Conservation (phyloP, 2,329 filamentous ascomycete species). For the Arachnomyces sp. region DNA sequence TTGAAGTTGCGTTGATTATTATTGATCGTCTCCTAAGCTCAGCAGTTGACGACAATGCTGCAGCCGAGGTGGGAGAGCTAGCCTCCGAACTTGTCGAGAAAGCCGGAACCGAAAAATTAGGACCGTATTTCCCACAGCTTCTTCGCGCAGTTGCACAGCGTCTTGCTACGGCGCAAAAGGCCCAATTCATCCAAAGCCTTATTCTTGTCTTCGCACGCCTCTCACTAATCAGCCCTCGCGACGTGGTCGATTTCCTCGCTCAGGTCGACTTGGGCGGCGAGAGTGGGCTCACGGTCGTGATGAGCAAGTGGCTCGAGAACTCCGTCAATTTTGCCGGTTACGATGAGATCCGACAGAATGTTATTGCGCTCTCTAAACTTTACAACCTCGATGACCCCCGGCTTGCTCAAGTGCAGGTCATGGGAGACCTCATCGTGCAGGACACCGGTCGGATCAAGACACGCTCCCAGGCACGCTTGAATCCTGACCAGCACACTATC, state of each 20-base stretch:
- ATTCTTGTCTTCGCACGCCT: conserved; percentile 92
- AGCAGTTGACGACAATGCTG: conserved; percentile 81
- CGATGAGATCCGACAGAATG: conserved; percentile 93
- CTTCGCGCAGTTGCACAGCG: conserved; percentile 81
- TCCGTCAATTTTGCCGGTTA: conserved; percentile 97
- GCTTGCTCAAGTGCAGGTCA: conserved; percentile 71
- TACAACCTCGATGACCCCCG: conserved; percentile 80
- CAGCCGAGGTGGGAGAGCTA: conserved; percentile 90
- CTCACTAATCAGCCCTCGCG: conserved; percentile 73
- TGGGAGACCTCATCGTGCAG: conserved; percentile 80
- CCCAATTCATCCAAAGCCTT: conserved; percentile 88
- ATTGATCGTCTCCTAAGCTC: conserved; percentile 84
- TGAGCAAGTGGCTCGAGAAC: conserved; percentile 95
- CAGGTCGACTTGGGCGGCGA: conserved; percentile 68
- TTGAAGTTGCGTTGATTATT: conserved; percentile 83
- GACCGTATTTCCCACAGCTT: conserved; percentile 81
- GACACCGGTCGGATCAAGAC: conserved; percentile 84
- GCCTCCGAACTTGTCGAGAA: conserved; percentile 94
- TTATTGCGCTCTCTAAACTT: conserved; percentile 86
- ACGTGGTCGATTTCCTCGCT: conserved; percentile 86
- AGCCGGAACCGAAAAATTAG: conserved; percentile 82
- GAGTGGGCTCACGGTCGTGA: conserved; percentile 79
- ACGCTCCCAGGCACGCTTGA: conserved; percentile 77
- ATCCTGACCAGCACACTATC: conserved; percentile 83
- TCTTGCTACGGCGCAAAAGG: conserved; percentile 71